phyloP scores from a whole-genome alignment of 2,329 filamentous ascomycete species.

The Botrytis fragariae region DNA sequence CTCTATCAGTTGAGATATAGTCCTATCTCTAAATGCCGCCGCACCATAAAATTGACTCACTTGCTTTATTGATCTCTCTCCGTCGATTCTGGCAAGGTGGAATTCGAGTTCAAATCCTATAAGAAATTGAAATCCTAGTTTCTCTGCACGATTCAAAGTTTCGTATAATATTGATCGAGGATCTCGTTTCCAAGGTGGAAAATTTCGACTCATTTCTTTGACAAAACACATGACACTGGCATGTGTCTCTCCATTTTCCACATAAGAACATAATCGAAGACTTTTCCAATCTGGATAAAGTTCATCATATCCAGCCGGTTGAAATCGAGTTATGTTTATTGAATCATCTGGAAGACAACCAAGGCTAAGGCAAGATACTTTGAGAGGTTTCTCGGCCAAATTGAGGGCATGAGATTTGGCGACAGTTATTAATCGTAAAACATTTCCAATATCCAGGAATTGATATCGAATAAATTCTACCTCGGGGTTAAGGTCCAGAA shows the following conservation, averaged over 20 bases:
- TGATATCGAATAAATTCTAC: conserved; percentile 68
- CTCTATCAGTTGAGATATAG: conserved; percentile 56
- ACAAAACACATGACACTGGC: conserved; percentile 63
- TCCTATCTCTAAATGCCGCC: conserved; percentile 63
- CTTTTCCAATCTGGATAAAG: conserved; percentile 57
- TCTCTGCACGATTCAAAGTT: neutral
- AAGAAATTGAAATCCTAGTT: conserved; percentile 48
- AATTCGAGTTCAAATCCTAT: conserved; percentile 81
- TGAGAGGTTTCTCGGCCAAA: conserved; percentile 38
- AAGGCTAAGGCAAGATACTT: conserved; percentile 50
- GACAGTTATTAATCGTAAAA: conserved; percentile 61
- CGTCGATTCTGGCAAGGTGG: conserved; percentile 53
- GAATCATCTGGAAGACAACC: neutral
- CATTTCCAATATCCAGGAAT: conserved; percentile 73
- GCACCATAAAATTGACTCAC: conserved; percentile 49
- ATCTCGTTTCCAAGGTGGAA: conserved; percentile 38
- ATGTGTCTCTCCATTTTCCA: conserved; percentile 41
- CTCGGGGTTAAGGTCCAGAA: conserved; percentile 48
- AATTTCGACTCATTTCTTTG: no score
- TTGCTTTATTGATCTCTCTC: conserved; percentile 32
- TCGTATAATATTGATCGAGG: neutral
- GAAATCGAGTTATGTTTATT: neutral
- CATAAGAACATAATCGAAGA: conserved; percentile 57
- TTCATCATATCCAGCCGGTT: conserved; percentile 57
- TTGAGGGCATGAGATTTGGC: conserved; percentile 57